Evolutionary conservation across 202 grass and related monocot species (phyloP).

Genomic region (Schoenoplectus tabernaemontani): DNA sequence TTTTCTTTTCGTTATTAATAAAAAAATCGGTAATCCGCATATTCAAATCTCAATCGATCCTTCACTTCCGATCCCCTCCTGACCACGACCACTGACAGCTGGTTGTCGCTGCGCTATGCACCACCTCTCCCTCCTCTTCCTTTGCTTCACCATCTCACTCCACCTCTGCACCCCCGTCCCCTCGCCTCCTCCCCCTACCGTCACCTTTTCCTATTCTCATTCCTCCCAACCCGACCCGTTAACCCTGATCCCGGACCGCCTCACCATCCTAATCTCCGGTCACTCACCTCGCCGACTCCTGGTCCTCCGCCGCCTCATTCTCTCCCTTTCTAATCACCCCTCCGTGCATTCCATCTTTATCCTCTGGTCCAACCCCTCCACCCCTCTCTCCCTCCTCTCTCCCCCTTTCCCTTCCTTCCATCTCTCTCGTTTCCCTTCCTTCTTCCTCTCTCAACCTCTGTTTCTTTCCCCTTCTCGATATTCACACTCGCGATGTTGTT

Average conservation of each 20-base stretch:
- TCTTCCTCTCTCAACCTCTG: constrained; percentile 67
- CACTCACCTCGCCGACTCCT: constrained; percentile 58
- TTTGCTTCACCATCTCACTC: neutral
- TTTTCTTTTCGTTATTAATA: no score
- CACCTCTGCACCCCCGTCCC: neutral
- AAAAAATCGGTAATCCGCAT: no score
- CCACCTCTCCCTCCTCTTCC: constrained; percentile 11
- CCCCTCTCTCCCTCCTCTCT: constrained; percentile 15
- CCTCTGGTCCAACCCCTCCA: constrained; percentile 73
- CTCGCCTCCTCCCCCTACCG: neutral
- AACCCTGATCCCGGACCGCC: constrained; percentile 36
- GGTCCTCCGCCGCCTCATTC: constrained; percentile 50
- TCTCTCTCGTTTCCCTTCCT: constrained; percentile 35
- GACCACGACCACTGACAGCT: neutral
- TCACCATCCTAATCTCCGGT: constrained; percentile 70
- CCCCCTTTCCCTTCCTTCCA: constrained; percentile 25
- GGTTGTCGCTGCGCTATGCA: neutral
- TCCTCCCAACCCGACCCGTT: constrained; percentile 22
- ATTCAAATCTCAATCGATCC: neutral
- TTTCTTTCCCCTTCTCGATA: constrained; percentile 54
- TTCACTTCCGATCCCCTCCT: neutral
- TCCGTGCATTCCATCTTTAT: constrained; percentile 45
- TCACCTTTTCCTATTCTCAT: constrained; percentile 20
- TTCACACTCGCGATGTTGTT: constrained; percentile 49
- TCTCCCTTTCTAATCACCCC: constrained; percentile 45